phyloP scores from a whole-genome alignment of 1,284 basidiomycete genomes.

The Trametes sp. region DNA sequence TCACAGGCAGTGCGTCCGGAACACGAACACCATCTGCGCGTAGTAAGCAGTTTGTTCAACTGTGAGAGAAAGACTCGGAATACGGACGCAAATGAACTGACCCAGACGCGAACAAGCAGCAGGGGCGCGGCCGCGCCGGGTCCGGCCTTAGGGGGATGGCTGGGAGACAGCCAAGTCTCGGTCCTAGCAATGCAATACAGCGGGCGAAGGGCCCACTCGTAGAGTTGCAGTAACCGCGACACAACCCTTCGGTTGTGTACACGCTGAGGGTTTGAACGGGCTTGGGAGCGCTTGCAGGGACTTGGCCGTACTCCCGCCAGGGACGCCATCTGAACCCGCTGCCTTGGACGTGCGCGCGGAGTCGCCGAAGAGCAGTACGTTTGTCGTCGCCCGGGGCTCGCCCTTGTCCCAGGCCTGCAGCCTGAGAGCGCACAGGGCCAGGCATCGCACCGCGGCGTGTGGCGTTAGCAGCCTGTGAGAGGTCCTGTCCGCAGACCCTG shows the following conservation, averaged over 20 bases:
- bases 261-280: not conserved
- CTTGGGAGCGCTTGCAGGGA: no score
- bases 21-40: not conserved
- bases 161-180: slow-evolving; percentile 8
- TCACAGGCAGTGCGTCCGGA: not conserved
- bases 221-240: not conserved
- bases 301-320: no score
- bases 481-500: not conserved
- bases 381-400: not conserved
- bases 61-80: not conserved
- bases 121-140: not conserved
- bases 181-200: not conserved
- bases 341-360: not conserved
- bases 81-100: not conserved
- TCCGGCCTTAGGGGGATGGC: not conserved
- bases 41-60: not conserved
- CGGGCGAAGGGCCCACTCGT: no score
- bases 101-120: not conserved
- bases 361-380: not conserved
- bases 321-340: not conserved
- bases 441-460: slow-evolving; percentile 1
- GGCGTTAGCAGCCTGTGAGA: not conserved
- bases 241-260: not conserved
- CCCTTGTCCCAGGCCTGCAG: not conserved
- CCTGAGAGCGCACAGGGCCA: not conserved